Base-by-base conservation (phyloP, 768 basidiomycete genomes). In the Tylopilus vinaceipallidus region DNA sequence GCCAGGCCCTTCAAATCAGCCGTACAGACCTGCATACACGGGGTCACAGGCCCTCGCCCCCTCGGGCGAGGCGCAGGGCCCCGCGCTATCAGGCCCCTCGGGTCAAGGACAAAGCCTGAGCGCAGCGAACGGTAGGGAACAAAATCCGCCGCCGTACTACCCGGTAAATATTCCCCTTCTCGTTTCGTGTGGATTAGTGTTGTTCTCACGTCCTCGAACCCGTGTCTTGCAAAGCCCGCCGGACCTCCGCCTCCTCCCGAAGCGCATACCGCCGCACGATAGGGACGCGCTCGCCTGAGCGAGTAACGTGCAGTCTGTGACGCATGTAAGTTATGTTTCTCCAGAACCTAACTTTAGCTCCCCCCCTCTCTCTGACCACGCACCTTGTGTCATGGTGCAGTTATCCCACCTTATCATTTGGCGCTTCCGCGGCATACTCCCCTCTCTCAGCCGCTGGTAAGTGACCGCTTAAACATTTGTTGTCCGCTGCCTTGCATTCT, bases 61-160 rank as follows among this genome's bases (percentile, higher is more conserved):
- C 2, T n/a, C 26, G 3, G 19, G 34, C 27, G 34, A n/a, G 33
- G 35, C 9, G 7, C 29, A 32, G 14, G 20, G 22, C 8, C 19
- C 33, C 14, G 7, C 26, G 11, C 1, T 19, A 4, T 2, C 34
- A 8, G 41, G 29, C n/a, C n/a, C n/a, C n/a, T n/a, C n/a, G n/a
- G n/a, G n/a, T n/a, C n/a, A n/a, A n/a, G n/a, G n/a, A n/a, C n/a
- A n/a, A n/a, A n/a, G n/a, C n/a, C n/a, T n/a, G n/a, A n/a, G n/a
- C n/a, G n/a, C n/a, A n/a, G n/a, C n/a, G n/a, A 44, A 42, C 10
- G 42, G 17, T 16, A n/a, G 20, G 33, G 44, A 50, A 8, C 47
- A 20, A 19, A 62, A 51, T 47, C 63, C 62, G 23, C 62, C 62
- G 2, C 62, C 63, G 1, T 63, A 63, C 36, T 59, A 45, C 6